Evolutionary conservation across 2,329 filamentous ascomycete genomes (phyloP).

Genomic region (Colletotrichum zoysiae): DNA sequence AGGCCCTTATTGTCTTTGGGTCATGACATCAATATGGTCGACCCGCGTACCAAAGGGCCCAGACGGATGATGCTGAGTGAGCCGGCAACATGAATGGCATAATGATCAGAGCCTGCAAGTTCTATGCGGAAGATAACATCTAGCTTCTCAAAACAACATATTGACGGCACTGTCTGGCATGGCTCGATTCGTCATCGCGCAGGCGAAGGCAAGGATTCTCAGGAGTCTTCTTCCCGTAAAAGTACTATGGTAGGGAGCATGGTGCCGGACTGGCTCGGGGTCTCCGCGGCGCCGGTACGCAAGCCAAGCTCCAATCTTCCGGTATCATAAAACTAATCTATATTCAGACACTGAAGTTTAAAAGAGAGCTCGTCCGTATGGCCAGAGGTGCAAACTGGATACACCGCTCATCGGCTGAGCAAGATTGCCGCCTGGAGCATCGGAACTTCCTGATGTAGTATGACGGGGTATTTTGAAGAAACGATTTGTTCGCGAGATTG

Average conservation of each 20-base stretch:
- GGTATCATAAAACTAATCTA: constrained; percentile 49
- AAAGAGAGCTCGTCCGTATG: background rate
- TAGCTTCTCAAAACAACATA: constrained; percentile 50
- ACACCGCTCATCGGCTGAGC: constrained; percentile 53
- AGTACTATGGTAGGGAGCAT: constrained; percentile 54
- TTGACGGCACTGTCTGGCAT: constrained; percentile 47
- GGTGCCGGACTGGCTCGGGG: constrained; percentile 49
- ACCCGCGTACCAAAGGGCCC: constrained; percentile 51
- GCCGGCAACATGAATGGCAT: constrained; percentile 52
- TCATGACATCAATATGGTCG: constrained; percentile 51
- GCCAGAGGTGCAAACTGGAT: constrained; percentile 41
- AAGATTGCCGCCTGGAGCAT: constrained; percentile 58
- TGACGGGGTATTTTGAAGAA: constrained; percentile 50
- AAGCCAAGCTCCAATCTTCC: constrained; percentile 51
- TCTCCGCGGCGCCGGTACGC: constrained; percentile 52
- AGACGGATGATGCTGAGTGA: constrained; percentile 49
- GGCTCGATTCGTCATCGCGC: constrained; percentile 15
- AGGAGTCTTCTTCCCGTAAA: constrained; percentile 47
- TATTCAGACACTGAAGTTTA: background rate
- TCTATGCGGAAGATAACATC: constrained; percentile 52
- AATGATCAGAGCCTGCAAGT: constrained; percentile 52
- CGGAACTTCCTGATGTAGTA: constrained; percentile 61
- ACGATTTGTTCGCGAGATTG: constrained; percentile 13
- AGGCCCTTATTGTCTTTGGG: constrained; percentile 52
- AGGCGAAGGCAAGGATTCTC: constrained; percentile 46